Percentiles rank a stretch among this genome's conserved stretches.
phyloP scores from a whole-genome alignment of 768 basidiomycete genomes.

The Tephrocybe sp. region DNA sequence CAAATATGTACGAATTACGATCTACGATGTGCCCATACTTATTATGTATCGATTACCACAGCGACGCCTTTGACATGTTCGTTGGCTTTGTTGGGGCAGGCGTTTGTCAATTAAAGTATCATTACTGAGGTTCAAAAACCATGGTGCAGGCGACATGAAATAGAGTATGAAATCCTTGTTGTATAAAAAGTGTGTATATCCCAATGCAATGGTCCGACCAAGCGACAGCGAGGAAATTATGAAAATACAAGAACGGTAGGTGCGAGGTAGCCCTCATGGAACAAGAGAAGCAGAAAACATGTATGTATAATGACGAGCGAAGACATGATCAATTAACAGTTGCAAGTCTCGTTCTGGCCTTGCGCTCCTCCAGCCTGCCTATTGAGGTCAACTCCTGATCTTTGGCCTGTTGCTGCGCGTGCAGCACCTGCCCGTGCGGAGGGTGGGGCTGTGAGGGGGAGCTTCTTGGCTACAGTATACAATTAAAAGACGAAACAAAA shows the following conservation, averaged over 20 bases:
- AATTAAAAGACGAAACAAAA: slow-evolving; percentile 8
- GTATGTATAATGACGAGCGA: slow-evolving; percentile 4
- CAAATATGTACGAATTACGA: background rate
- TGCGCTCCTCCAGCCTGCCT: slow-evolving; percentile 50
- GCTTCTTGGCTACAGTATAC: slow-evolving; percentile 66
- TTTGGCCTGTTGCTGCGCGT: slow-evolving; percentile 48
- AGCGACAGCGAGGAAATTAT: slow-evolving; percentile 22
- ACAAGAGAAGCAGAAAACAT: slow-evolving; percentile 15
- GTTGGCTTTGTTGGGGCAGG: too few species aligned
- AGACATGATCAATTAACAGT: slow-evolving; percentile 49
- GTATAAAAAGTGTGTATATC: slow-evolving; percentile 36
- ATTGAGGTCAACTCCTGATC: slow-evolving; percentile 80
- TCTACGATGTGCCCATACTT: too few species aligned
- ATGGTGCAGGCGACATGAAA: slow-evolving; percentile 4
- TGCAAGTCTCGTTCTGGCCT: slow-evolving; percentile 66
- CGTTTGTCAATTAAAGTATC: too few species aligned
- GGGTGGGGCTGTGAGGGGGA: slow-evolving; percentile 78
- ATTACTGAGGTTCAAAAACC: background rate
- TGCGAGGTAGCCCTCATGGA: slow-evolving; percentile 18
- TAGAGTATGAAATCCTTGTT: slow-evolving; percentile 14
- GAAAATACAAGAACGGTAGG: slow-evolving; percentile 30
- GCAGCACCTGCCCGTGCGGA: slow-evolving; percentile 55
- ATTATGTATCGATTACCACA: too few species aligned
- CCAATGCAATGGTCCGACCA: slow-evolving; percentile 31
- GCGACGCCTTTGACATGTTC: too few species aligned